Evolutionary conservation across 768 basidiomycete species (phyloP).

Genomic region (Phanerochaete sordida): DNA sequence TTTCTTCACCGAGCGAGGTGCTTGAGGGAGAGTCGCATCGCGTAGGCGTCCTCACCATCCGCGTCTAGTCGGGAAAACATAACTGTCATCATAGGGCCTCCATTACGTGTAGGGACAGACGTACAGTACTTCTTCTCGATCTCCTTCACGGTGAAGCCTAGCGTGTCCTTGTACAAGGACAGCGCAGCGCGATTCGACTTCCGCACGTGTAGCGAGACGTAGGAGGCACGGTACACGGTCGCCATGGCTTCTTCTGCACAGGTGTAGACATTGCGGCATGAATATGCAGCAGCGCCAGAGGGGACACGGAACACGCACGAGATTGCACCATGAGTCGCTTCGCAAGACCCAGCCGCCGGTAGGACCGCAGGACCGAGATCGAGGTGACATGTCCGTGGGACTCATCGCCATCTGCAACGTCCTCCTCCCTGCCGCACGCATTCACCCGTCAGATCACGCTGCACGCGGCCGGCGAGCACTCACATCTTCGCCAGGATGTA

Average conservation of each 20-base stretch:
- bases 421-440: slow-evolving; percentile 52
- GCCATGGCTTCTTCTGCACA: slow-evolving; percentile 90
- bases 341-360: slow-evolving; percentile 87
- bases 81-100: not conserved
- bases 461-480: slow-evolving; percentile 14
- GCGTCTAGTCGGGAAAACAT: slow-evolving; percentile 62
- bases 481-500: slow-evolving; percentile 97
- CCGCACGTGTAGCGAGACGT: slow-evolving; percentile 87
- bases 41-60: slow-evolving; percentile 92
- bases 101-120: slow-evolving; percentile 27
- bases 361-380: slow-evolving; percentile 89
- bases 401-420: slow-evolving; percentile 52
- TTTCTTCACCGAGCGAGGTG: slow-evolving; percentile 17
- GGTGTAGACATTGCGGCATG: too few relatives aligned
- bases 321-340: slow-evolving; percentile 93
- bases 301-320: slow-evolving; percentile 52
- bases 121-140: slow-evolving; percentile 91
- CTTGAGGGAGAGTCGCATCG: slow-evolving; percentile 74
- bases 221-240: slow-evolving; percentile 77
- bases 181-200: slow-evolving; percentile 95
- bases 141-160: slow-evolving; percentile 84
- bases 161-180: slow-evolving; percentile 79
- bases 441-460: not conserved
- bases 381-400: slow-evolving; percentile 94
- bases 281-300: not conserved